Evolutionary conservation across 257 asterid genomes (phyloP).

Genomic region (Solanum lycopersicoides): DNA sequence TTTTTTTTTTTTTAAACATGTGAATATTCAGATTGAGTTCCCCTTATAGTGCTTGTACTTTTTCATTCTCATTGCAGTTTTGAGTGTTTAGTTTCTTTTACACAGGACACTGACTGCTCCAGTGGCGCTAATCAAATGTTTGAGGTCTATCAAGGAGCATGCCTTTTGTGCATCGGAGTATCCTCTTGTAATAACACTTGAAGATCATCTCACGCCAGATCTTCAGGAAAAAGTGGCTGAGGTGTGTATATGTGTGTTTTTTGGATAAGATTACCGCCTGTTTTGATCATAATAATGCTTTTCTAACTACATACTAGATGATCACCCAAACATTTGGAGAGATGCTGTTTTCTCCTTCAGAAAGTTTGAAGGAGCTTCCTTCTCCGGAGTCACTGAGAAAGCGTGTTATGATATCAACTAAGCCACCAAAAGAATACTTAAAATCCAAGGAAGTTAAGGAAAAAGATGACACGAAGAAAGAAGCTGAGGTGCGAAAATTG

Average conservation of each 20-base stretch:
- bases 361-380: slow-evolving; percentile 39
- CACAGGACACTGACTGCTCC: slow-evolving; percentile 72
- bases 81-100: background rate
- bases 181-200: slow-evolving; percentile 71
- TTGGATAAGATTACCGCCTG: background rate
- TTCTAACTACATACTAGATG: slow-evolving; percentile 40
- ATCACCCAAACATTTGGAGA: slow-evolving; percentile 70
- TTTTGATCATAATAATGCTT: background rate
- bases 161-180: slow-evolving; percentile 62
- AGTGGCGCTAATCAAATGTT: slow-evolving; percentile 58
- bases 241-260: slow-evolving; percentile 26
- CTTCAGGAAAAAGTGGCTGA: slow-evolving; percentile 71
- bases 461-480: slow-evolving; percentile 14
- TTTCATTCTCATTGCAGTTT: background rate
- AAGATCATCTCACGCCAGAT: slow-evolving; percentile 62
- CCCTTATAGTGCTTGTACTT: background rate
- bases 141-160: slow-evolving; percentile 63
- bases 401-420: slow-evolving; percentile 53
- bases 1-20: background rate
- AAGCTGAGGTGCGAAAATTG: slow-evolving; percentile 27
- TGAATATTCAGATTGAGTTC: background rate
- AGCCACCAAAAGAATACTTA: slow-evolving; percentile 69
- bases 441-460: slow-evolving; percentile 18
- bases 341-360: slow-evolving; percentile 43
- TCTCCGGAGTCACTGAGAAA: slow-evolving; percentile 60